phyloP scores from a whole-genome alignment of 169 alveolate genomes.

The Cryptosporidium parvum region DNA sequence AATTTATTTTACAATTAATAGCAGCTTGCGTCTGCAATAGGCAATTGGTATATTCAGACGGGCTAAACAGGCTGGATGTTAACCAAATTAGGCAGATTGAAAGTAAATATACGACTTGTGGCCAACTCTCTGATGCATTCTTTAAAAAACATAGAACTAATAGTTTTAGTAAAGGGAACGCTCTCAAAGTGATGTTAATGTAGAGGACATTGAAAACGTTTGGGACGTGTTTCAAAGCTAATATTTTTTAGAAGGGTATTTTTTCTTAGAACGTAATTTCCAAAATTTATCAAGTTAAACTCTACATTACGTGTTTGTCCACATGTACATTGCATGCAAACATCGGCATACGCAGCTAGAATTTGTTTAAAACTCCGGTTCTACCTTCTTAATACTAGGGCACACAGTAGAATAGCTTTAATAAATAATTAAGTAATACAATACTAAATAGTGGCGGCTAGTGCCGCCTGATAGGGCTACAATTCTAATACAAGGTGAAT shows the following conservation, averaged over 20 bases:
- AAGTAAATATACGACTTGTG: slow-evolving; percentile 11
- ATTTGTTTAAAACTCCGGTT: no score
- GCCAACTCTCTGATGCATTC: slow-evolving; percentile 2
- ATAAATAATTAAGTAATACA: neutral
- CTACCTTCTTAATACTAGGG: neutral
- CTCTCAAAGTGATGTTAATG: neutral
- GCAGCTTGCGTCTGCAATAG: slow-evolving; percentile 32
- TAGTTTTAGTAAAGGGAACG: neutral
- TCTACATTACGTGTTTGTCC: neutral
- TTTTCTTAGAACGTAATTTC: neutral
- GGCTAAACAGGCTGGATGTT: neutral
- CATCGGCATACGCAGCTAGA: neutral
- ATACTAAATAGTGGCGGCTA: slow-evolving; percentile 73
- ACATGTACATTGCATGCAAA: neutral
- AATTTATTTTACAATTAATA: slow-evolving; percentile 12
- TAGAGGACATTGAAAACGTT: neutral
- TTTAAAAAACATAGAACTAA: neutral
- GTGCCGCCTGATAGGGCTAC: slow-evolving; percentile 76
- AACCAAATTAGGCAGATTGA: neutral
- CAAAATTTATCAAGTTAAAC: no score
- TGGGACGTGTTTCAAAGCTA: neutral
- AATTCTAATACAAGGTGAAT: slow-evolving; percentile 33
- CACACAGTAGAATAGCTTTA: no score
- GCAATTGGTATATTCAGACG: slow-evolving; percentile 10
- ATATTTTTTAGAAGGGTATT: no score